Percentiles rank a stretch among this genome's conserved stretches.
Conservation (phyloP, 208 protist genomes). For the Wallacemonas collosoma region DNA sequence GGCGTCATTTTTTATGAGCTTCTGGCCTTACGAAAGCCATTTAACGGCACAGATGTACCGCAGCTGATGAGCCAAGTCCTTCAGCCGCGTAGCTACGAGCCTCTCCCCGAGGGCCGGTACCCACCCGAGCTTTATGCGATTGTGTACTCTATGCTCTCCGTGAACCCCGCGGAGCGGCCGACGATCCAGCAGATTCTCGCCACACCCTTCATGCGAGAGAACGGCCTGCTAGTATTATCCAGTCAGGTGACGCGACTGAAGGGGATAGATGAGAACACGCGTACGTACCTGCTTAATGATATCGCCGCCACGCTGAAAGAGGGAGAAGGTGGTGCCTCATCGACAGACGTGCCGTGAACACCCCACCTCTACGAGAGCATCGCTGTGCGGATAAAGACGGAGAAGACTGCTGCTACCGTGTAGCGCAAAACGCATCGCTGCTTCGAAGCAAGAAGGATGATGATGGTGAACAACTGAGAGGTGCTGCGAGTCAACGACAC, state of each 20-base stretch:
- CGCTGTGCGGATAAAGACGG: no score
- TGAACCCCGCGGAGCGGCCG: constrained; percentile 49
- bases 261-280: constrained; percentile 32
- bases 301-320: constrained; percentile 29
- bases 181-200: constrained; percentile 51
- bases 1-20: constrained; percentile 86
- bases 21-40: constrained; percentile 68
- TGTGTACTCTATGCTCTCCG: constrained; percentile 49
- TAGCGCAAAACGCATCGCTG: no score
- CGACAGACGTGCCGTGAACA: no score
- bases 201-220: constrained; percentile 36
- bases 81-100: constrained; percentile 40
- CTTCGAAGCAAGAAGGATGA: no score
- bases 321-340: not conserved
- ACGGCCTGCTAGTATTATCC: constrained; percentile 42
- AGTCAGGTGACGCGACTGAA: constrained; percentile 51
- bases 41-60: constrained; percentile 42
- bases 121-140: constrained; percentile 32
- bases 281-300: constrained; percentile 32
- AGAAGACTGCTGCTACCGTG: no score
- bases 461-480: no score
- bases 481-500: no score
- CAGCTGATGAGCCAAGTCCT: constrained; percentile 62
- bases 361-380: no score
- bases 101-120: constrained; percentile 48